phyloP scores from a whole-genome alignment of 2,329 filamentous ascomycete species.

The Fonsecaea pedrosoi region DNA sequence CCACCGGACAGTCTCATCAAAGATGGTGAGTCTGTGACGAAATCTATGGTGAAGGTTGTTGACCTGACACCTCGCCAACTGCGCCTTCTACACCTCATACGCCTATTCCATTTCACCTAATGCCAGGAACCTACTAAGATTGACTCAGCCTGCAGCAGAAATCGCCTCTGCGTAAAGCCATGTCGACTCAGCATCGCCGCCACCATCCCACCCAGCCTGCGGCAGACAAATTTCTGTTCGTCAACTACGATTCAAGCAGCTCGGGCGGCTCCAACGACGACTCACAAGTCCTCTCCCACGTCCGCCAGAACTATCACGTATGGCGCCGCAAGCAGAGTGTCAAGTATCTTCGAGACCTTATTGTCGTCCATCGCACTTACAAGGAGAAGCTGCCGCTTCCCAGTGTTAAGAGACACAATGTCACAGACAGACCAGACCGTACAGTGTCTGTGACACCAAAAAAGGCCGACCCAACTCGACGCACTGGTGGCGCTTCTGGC shows the following conservation, averaged over 20 bases:
- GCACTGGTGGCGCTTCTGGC: neutral
- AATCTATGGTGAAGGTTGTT: no score
- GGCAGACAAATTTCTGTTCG: constrained; percentile 11
- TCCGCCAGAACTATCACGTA: constrained; percentile 10
- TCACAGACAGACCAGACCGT: neutral
- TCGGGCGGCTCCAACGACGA: neutral
- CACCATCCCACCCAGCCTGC: neutral
- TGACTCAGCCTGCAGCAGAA: neutral
- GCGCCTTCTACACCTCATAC: no score
- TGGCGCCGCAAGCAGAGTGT: neutral
- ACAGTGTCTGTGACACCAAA: neutral
- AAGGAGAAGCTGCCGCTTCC: neutral
- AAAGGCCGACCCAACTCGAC: neutral
- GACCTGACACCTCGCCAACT: no score
- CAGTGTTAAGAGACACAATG: neutral
- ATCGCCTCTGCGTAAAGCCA: neutral
- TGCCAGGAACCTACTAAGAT: neutral
- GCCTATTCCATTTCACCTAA: neutral
- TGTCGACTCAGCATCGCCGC: neutral
- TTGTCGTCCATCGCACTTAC: neutral
- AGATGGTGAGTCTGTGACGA: neutral
- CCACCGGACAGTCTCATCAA: neutral
- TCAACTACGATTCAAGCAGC: constrained; percentile 1
- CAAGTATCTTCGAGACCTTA: constrained; percentile 1
- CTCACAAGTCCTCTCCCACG: constrained; percentile 11